Conservation (phyloP, 805 yeast species). For the Monosporozyma yasuniensis region DNA sequence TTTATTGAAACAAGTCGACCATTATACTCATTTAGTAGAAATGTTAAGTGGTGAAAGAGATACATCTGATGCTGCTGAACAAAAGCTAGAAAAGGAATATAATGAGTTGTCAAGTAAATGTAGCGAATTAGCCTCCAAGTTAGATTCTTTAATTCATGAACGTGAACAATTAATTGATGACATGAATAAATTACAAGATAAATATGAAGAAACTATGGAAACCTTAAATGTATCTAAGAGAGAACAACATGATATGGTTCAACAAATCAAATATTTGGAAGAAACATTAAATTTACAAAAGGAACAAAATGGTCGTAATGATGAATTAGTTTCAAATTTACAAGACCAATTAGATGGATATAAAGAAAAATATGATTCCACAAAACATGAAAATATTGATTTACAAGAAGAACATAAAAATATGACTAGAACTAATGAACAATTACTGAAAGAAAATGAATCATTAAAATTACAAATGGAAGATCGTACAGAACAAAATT, state of each 20-base stretch:
- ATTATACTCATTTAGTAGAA: slow-evolving; percentile 33
- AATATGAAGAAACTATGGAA: slow-evolving; percentile 5
- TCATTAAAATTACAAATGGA: slow-evolving; percentile 41
- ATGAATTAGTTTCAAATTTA: slow-evolving; percentile 32
- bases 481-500: slow-evolving; percentile 42
- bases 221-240: slow-evolving; percentile 13
- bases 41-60: slow-evolving; percentile 39
- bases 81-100: slow-evolving; percentile 38
- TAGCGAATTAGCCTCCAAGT: slow-evolving; percentile 45
- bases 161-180: slow-evolving; percentile 51
- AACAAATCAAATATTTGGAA: slow-evolving; percentile 19
- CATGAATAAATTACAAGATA: slow-evolving; percentile 37
- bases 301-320: slow-evolving; percentile 26
- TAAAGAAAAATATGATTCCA: slow-evolving; percentile 30
- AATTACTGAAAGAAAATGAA: slow-evolving; percentile 38
- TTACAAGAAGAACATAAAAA: slow-evolving; percentile 61
- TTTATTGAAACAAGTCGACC: slow-evolving; percentile 35
- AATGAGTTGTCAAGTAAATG: slow-evolving; percentile 45
- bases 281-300: slow-evolving; percentile 26
- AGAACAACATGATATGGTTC: slow-evolving; percentile 18
- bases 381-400: slow-evolving; percentile 47
- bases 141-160: slow-evolving; percentile 53
- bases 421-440: slow-evolving; percentile 45
- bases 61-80: slow-evolving; percentile 33
- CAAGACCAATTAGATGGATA: slow-evolving; percentile 25